phyloP scores from a whole-genome alignment of 768 basidiomycete species.

The Boletus sensibilis region DNA sequence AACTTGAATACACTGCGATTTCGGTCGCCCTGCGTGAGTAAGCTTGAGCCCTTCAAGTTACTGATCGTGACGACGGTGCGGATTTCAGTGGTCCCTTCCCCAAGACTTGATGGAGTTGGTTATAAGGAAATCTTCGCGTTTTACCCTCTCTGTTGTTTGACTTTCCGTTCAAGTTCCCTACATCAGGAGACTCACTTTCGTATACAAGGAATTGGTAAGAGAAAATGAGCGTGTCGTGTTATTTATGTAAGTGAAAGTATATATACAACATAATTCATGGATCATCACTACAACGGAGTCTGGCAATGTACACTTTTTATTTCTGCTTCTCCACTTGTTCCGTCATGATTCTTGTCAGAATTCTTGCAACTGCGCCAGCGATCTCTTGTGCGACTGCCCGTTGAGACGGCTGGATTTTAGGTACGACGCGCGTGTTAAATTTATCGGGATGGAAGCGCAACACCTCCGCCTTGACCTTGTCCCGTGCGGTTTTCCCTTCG shows the following conservation, averaged over 20 bases:
- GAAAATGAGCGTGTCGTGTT: slow-evolving; percentile 3
- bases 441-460: slow-evolving; percentile 59
- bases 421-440: slow-evolving; percentile 39
- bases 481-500: slow-evolving; percentile 34
- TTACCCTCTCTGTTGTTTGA: too few relatives aligned
- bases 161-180: too few relatives aligned
- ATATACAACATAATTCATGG: slow-evolving; percentile 1
- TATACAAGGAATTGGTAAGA: neutral
- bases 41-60: too few relatives aligned
- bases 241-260: neutral
- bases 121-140: too few relatives aligned
- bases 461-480: slow-evolving; percentile 44
- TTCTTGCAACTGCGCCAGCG: slow-evolving; percentile 40
- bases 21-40: too few relatives aligned
- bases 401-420: slow-evolving; percentile 36
- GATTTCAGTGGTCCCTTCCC: too few relatives aligned
- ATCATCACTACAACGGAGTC: neutral
- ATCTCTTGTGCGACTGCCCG: slow-evolving; percentile 35
- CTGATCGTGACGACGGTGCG: too few relatives aligned
- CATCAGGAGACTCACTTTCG: neutral
- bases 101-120: too few relatives aligned
- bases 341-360: slow-evolving; percentile 39
- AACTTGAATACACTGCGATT: too few relatives aligned
- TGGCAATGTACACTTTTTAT: neutral
- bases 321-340: slow-evolving; percentile 11